These are phyloP conservation scores for Trichosphaerium sp. DNA, from an alignment of 78 protist genomes.

Conservation along the genomic window DNA sequence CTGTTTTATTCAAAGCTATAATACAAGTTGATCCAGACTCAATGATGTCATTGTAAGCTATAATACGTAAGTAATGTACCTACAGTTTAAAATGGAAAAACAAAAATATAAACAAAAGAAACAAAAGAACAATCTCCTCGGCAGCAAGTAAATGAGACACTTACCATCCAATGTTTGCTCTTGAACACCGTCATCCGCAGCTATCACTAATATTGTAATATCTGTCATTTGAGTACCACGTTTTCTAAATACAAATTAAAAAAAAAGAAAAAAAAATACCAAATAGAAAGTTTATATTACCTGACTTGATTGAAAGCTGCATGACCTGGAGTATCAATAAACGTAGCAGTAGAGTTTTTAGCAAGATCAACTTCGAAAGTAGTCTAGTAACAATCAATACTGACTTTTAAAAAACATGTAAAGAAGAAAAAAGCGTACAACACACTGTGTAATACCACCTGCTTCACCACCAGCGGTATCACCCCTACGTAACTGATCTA, in stretches of 20 bases:
- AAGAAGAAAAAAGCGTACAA: constrained; percentile 73
- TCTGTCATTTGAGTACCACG: constrained; percentile 80
- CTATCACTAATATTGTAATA: constrained; percentile 72
- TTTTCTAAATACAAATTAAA: constrained; percentile 65
- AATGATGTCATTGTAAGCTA: constrained; percentile 46
- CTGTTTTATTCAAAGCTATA: constrained; percentile 83
- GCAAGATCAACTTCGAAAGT: constrained; percentile 26
- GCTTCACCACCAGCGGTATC: constrained; percentile 73
- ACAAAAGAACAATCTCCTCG: no score
- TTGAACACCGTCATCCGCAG: constrained; percentile 76
- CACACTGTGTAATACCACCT: constrained; percentile 91
- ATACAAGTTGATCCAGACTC: constrained; percentile 42
- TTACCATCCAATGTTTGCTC: not conserved
- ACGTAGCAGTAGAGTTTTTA: constrained; percentile 37
- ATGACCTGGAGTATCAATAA: constrained; percentile 93
- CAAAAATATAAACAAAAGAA: not conserved
- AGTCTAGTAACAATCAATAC: no score
- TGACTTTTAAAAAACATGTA: not conserved
- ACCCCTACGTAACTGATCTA: constrained; percentile 64
- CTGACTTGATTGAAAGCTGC: constrained; percentile 9
- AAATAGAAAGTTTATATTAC: not conserved
- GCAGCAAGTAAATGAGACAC: not conserved
- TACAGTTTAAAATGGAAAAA: not conserved
- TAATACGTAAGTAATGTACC: constrained; percentile 69
- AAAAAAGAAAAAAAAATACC: constrained; percentile 43